Base-by-base conservation (phyloP, 2,329 filamentous ascomycete species). In the Curvularia hawaiiensis region DNA sequence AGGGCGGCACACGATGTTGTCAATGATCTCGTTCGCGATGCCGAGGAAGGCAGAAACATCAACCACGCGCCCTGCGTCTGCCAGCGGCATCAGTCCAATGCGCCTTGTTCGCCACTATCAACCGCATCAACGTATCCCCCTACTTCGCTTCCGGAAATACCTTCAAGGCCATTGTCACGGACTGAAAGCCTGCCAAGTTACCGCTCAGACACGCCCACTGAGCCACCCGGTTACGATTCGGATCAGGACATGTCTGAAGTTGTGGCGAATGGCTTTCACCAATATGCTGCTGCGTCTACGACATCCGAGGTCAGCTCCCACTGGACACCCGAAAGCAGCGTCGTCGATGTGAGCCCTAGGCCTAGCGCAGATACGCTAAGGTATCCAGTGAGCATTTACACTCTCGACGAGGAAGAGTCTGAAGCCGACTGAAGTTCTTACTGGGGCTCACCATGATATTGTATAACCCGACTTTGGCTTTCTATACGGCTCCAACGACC, bases 1-100 rank as follows among this genome's bases (percentile, higher is more conserved):
- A 75, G 82, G 31, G 75, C 79, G 18, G 83, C 83, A 0, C 81
- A 84, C 48, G 79, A 82, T 50, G 80, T 84, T 26, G 83, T 86
- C 1, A 78, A 79, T 41, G 76, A 80, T 41, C 70, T 84, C 10
- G 76, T 83, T 30, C 68, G 74, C 28, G 64, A 64, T 14, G 79
- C 79, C 9, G 68, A 73, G 64, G 69, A 78, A 70, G 71, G 76
- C 58, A 65, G 73, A n/a, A 56, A 54, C 26, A 38, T 44, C 18
- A 43, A 18, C 26, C 43, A 51, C 20, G 22, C 48, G 2, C 43
- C 53, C n/a, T 67, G 65, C 48, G 60, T 60, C 47, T 73, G 67
- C 39, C 64, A 63, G 24, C 66, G 56, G 40, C 46, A 63, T 8
- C 50, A 54, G 8, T 48, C 63, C 1, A 53, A 54, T 2, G 50